Evolutionary conservation across 2,329 filamentous ascomycete genomes (phyloP).

Genomic region (Juglanconis sp.): DNA sequence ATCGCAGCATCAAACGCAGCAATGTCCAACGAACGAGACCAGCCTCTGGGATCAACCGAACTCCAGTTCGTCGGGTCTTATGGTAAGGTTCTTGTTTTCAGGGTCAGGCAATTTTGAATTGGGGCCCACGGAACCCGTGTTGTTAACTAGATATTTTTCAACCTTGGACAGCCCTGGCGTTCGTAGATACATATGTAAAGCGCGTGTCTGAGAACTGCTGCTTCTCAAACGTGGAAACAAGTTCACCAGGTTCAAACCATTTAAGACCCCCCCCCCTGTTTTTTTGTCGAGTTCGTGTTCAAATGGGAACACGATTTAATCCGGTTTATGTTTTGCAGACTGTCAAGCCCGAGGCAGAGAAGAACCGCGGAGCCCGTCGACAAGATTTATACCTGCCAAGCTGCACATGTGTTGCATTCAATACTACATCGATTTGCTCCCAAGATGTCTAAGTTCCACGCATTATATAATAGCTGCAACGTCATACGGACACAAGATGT

Average conservation of each 20-base stretch:
- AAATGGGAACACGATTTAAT: no score
- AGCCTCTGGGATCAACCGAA: neutral
- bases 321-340: no score
- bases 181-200: no score
- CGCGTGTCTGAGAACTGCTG: no score
- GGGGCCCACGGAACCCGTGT: no score
- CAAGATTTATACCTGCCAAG: neutral
- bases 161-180: no score
- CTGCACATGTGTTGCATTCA: neutral
- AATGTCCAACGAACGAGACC: neutral
- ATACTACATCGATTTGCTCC: neutral
- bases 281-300: no score
- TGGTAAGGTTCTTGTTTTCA: neutral
- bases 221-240: no score
- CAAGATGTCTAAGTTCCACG: neutral
- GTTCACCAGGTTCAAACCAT: no score
- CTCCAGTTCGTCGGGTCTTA: neutral
- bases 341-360: no score
- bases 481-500: neutral
- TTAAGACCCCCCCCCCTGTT: no score
- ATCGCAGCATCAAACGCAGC: neutral
- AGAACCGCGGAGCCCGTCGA: neutral
- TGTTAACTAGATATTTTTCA: no score
- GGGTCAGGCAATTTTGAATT: neutral
- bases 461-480: neutral